These are phyloP conservation scores for Emericellopsis terricola DNA, from an alignment of 495 filamentous ascomycete genomes.

Conservation along the genomic window DNA sequence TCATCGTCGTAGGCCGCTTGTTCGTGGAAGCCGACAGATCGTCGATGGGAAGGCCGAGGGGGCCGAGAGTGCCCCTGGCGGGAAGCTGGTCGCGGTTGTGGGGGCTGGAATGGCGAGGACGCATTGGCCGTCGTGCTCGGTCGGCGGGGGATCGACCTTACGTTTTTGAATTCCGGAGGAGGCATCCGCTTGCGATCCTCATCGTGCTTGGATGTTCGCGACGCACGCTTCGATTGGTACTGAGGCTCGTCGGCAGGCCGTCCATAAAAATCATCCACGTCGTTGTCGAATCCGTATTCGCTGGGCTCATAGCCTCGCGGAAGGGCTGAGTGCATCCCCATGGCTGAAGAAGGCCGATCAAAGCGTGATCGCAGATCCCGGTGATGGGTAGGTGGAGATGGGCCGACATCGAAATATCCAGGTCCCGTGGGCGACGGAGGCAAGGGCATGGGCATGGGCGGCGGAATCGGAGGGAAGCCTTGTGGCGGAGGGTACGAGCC, in stretches of 20 bases:
- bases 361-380: conserved; percentile 18
- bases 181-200: conserved; percentile 23
- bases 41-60: conserved; percentile 8
- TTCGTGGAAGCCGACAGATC: conserved; percentile 10
- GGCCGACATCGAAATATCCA: conserved; percentile 8
- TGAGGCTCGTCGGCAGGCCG: conserved; percentile 7
- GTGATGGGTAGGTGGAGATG: conserved; percentile 8
- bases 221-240: conserved; percentile 17
- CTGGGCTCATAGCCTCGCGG: conserved; percentile 4
- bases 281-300: conserved; percentile 5
- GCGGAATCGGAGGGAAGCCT: conserved; percentile 1
- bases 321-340: conserved; percentile 17
- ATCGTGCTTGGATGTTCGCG: conserved; percentile 17
- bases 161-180: conserved; percentile 7
- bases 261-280: too few relatives aligned
- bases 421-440: conserved; percentile 3
- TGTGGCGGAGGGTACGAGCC: conserved; percentile 7
- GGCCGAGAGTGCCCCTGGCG: conserved; percentile 4
- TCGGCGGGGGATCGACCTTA: neutral
- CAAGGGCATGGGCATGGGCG: neutral
- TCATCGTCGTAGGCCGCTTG: neutral
- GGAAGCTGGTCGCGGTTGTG: neutral
- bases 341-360: conserved; percentile 22
- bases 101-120: conserved; percentile 6
- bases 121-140: neutral